A percentile compares a stretch with the other conserved stretches of the same genome.
Conservation (phyloP, 768 basidiomycete genomes). For the Lactarius psammicola region DNA sequence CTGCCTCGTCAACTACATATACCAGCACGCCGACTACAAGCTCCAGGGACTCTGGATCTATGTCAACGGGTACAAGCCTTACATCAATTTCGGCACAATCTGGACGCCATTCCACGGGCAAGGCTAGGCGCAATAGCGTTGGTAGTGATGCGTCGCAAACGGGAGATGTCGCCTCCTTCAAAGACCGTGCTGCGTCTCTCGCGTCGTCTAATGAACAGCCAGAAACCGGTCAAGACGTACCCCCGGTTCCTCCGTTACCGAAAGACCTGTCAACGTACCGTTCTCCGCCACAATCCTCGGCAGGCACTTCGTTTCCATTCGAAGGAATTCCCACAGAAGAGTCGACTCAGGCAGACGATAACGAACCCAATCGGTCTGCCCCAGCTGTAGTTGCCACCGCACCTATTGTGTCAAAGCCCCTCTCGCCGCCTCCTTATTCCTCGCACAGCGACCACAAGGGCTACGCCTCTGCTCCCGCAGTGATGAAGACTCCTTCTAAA, state of each 20-base stretch:
- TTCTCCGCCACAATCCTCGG: slow-evolving; percentile 63
- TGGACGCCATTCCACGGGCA: slow-evolving; percentile 65
- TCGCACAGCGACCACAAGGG: slow-evolving; percentile 32
- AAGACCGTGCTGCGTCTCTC: slow-evolving; percentile 66
- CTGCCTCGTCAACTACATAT: slow-evolving; percentile 85
- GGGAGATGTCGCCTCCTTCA: slow-evolving; percentile 57
- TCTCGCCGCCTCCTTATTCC: slow-evolving; percentile 33
- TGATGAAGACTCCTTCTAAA: slow-evolving; percentile 83
- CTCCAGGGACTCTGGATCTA: slow-evolving; percentile 83
- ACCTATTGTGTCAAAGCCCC: slow-evolving; percentile 34
- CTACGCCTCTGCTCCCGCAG: slow-evolving; percentile 46
- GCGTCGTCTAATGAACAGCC: slow-evolving; percentile 56
- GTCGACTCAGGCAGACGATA: slow-evolving; percentile 45
- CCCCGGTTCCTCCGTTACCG: slow-evolving; percentile 89
- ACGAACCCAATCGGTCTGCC: slow-evolving; percentile 46
- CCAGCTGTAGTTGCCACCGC: slow-evolving; percentile 52
- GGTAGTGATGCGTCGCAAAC: slow-evolving; percentile 82
- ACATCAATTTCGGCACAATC: slow-evolving; percentile 75
- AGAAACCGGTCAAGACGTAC: slow-evolving; percentile 64
- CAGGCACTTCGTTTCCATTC: slow-evolving; percentile 49
- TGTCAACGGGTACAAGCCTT: slow-evolving; percentile 73
- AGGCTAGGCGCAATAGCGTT: slow-evolving; percentile 73
- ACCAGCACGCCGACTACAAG: slow-evolving; percentile 71
- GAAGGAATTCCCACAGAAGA: slow-evolving; percentile 40
- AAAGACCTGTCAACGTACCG: slow-evolving; percentile 83